Evolutionary conservation across 1,139 yeast genomes (phyloP).

Genomic region (Candida albicans): DNA sequence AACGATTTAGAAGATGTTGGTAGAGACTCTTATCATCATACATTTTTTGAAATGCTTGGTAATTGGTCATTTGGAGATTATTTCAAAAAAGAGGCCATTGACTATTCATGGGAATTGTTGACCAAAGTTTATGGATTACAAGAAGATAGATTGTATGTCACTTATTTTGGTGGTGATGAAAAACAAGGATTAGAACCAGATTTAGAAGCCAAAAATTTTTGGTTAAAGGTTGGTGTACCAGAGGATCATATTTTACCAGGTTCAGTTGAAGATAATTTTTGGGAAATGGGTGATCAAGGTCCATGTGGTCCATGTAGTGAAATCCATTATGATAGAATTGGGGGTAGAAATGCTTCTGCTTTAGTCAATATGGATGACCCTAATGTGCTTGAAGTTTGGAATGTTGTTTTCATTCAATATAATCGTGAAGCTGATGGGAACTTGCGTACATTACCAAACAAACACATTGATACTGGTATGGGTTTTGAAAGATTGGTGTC

Average conservation of each 20-base stretch:
- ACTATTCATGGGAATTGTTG: slow-evolving; percentile 86
- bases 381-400: slow-evolving; percentile 96
- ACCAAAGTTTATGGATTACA: slow-evolving; percentile 81
- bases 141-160: slow-evolving; percentile 80
- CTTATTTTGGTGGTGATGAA: slow-evolving; percentile 93
- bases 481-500: slow-evolving; percentile 98
- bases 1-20: slow-evolving; percentile 99
- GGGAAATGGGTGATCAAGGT: slow-evolving; percentile 99
- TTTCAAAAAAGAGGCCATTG: slow-evolving; percentile 90
- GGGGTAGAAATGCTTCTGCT: slow-evolving; percentile 90
- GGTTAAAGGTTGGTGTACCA: slow-evolving; percentile 85
- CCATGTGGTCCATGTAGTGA: slow-evolving; percentile 99
- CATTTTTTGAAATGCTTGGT: slow-evolving; percentile 98
- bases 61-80: slow-evolving; percentile 99
- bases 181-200: slow-evolving; percentile 87
- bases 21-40: slow-evolving; percentile 94
- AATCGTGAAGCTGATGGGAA: slow-evolving; percentile 91
- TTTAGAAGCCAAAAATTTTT: slow-evolving; percentile 83
- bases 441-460: slow-evolving; percentile 80
- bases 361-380: slow-evolving; percentile 97
- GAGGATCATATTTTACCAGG: slow-evolving; percentile 95
- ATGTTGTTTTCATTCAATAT: slow-evolving; percentile 92
- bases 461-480: slow-evolving; percentile 97
- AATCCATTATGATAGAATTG: slow-evolving; percentile 95
- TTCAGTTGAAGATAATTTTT: slow-evolving; percentile 84